phyloP scores from a whole-genome alignment of 352 stramenopile genomes.

The Pythium sukuiense region DNA sequence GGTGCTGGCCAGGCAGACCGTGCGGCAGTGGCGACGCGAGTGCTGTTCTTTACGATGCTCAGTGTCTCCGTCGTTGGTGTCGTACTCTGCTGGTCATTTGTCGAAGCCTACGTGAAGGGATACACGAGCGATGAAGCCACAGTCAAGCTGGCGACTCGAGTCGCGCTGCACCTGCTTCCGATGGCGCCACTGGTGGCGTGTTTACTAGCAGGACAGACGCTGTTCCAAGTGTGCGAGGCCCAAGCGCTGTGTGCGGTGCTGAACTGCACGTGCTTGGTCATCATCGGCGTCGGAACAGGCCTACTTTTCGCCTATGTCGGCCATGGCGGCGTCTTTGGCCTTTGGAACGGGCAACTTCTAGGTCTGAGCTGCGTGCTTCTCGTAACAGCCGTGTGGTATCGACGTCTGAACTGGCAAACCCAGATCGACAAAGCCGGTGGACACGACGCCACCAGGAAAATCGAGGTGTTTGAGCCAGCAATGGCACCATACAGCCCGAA shows the following conservation, averaged over 20 bases:
- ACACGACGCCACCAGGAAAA: background rate
- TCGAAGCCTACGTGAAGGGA: conserved; percentile 37
- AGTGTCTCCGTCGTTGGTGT: conserved; percentile 40
- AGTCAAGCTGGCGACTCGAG: conserved; percentile 31
- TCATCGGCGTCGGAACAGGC: conserved; percentile 51
- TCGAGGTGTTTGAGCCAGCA: background rate
- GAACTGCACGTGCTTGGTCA: conserved; percentile 57
- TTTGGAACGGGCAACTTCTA: conserved; percentile 68
- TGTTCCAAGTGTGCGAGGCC: conserved; percentile 58
- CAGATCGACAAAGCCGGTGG: background rate
- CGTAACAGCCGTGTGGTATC: conserved; percentile 22
- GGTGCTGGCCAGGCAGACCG: conserved; percentile 54
- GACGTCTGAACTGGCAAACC: conserved; percentile 28
- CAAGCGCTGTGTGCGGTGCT: conserved; percentile 55
- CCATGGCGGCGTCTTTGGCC: conserved; percentile 47
- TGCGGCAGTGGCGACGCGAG: conserved; percentile 42
- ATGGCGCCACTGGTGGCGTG: conserved; percentile 50
- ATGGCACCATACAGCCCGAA: background rate
- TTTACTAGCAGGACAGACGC: conserved; percentile 43
- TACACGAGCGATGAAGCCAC: conserved; percentile 47
- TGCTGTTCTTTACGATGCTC: conserved; percentile 41
- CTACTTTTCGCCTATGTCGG: conserved; percentile 49
- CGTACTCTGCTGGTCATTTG: conserved; percentile 40
- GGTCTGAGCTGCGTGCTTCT: conserved; percentile 24
- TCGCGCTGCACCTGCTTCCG: conserved; percentile 44